Conservation (phyloP, 2,329 filamentous ascomycete species). For the Myriosclerotinia duriaeana region DNA sequence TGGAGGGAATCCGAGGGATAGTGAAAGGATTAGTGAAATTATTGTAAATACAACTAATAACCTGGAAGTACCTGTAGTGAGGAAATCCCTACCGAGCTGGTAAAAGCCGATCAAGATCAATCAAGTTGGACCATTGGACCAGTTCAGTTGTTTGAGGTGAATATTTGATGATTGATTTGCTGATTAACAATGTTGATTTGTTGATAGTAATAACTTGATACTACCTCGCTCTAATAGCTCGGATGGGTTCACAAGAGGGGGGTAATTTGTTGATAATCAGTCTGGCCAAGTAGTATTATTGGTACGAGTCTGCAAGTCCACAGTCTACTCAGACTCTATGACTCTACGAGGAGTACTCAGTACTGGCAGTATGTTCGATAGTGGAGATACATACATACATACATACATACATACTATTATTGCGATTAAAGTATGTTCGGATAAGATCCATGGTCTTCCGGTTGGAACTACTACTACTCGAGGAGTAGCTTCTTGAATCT, state of each 20-base stretch:
- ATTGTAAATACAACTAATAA: background rate
- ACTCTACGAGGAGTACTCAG: no score
- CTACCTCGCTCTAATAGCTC: no score
- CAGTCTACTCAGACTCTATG: no score
- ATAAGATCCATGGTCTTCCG: slow-evolving; percentile 15
- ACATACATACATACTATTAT: no score
- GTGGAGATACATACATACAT: background rate
- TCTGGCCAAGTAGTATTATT: no score
- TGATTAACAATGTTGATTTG: background rate
- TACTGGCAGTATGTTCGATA: slow-evolving; percentile 4
- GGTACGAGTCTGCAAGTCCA: no score
- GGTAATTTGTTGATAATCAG: background rate
- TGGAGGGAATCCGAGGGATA: background rate
- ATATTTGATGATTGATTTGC: background rate
- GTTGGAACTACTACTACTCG: background rate
- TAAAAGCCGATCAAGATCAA: slow-evolving; percentile 1
- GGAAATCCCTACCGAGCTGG: background rate
- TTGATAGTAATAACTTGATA: no score
- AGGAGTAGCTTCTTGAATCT: background rate
- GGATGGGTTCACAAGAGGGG: background rate
- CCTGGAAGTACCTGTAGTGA: background rate
- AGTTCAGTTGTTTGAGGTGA: background rate
- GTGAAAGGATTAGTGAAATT: slow-evolving; percentile 4
- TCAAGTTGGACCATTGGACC: background rate
- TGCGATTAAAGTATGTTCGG: slow-evolving; percentile 1